phyloP scores from a whole-genome alignment of 306 rosid genomes.

The Malus sieversii region DNA sequence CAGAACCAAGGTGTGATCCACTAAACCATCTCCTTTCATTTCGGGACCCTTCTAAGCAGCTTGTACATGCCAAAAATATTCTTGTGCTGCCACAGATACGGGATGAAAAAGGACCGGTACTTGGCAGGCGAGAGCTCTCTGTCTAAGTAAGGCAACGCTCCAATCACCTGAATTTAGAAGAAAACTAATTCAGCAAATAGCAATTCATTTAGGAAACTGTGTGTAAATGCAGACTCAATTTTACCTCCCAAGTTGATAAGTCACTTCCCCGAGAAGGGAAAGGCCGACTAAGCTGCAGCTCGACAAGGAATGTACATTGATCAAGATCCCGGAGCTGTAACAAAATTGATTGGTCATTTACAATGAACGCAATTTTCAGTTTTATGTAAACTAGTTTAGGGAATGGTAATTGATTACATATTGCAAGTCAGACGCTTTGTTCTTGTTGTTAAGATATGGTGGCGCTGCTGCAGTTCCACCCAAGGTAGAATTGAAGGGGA shows the following conservation, averaged over 20 bases:
- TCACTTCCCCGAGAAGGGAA: conserved; percentile 79
- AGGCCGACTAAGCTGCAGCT: conserved; percentile 83
- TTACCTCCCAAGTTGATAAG: conserved; percentile 81
- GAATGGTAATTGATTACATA: conserved; percentile 32
- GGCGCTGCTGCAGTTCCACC: conserved; percentile 98
- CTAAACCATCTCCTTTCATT: conserved; percentile 16
- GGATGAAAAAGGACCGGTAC: conserved; percentile 88
- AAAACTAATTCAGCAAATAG: not conserved
- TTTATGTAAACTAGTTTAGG: not conserved
- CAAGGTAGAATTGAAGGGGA: conserved; percentile 76
- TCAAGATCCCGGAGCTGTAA: conserved; percentile 65
- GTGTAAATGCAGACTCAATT: not conserved
- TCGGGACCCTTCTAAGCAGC: conserved; percentile 51
- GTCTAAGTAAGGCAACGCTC: conserved; percentile 81
- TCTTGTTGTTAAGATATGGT: conserved; percentile 68
- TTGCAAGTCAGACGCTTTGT: conserved; percentile 74
- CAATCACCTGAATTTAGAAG: conserved; percentile 43
- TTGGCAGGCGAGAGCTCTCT: conserved; percentile 81
- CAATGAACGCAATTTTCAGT: not conserved
- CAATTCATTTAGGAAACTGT: not conserved
- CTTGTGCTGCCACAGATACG: conserved; percentile 75
- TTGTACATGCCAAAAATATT: conserved; percentile 92
- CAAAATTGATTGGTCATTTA: not conserved
- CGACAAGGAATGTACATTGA: conserved; percentile 80
- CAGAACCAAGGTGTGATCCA: not conserved